Percentiles rank a stretch among this genome's conserved stretches.
Conservation (phyloP, 2,329 filamentous ascomycete genomes). For the Coniella vitis region DNA sequence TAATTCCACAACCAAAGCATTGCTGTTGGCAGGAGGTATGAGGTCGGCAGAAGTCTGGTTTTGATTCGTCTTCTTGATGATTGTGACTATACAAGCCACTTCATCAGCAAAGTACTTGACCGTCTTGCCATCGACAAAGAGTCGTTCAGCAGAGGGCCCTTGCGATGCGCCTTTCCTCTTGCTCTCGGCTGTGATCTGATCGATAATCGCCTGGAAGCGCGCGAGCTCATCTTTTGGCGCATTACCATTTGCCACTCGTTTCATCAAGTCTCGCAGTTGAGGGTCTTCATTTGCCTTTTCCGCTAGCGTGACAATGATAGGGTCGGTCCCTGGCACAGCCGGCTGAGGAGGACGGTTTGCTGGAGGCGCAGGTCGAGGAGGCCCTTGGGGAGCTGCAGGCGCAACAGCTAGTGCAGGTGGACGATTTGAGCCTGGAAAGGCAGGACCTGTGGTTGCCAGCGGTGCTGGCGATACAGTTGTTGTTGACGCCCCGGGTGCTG, state of each 20-base stretch:
- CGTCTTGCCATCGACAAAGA: conserved; percentile 48
- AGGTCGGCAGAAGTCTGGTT: conserved; percentile 47
- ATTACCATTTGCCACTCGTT: conserved; percentile 69
- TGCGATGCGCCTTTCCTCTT: conserved; percentile 44
- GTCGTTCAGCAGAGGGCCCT: conserved; percentile 46
- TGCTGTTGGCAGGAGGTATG: conserved; percentile 45
- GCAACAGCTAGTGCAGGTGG: conserved; percentile 14
- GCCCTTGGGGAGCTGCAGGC: conserved; percentile 8
- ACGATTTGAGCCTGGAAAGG: conserved; percentile 17
- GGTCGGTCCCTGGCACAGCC: conserved; percentile 47
- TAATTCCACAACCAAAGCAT: conserved; percentile 48
- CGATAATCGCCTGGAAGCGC: conserved; percentile 74
- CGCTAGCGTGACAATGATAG: conserved; percentile 73
- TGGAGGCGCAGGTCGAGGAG: conserved; percentile 2
- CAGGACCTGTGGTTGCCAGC: conserved; percentile 22
- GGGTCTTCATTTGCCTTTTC: conserved; percentile 68
- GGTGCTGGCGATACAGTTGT: conserved; percentile 26
- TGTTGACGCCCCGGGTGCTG: conserved; percentile 16
- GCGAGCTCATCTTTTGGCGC: conserved; percentile 65
- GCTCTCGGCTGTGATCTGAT: conserved; percentile 62
- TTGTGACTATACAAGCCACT: conserved; percentile 50
- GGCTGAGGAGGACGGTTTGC: conserved; percentile 21
- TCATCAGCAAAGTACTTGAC: conserved; percentile 56
- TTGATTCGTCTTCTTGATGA: conserved; percentile 53
- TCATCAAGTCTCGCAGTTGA: conserved; percentile 72